Evolutionary conservation across 768 basidiomycete species (phyloP), one percentile per base, ranked within the genome.

Genomic region (Lactarius akahatsu): DNA sequence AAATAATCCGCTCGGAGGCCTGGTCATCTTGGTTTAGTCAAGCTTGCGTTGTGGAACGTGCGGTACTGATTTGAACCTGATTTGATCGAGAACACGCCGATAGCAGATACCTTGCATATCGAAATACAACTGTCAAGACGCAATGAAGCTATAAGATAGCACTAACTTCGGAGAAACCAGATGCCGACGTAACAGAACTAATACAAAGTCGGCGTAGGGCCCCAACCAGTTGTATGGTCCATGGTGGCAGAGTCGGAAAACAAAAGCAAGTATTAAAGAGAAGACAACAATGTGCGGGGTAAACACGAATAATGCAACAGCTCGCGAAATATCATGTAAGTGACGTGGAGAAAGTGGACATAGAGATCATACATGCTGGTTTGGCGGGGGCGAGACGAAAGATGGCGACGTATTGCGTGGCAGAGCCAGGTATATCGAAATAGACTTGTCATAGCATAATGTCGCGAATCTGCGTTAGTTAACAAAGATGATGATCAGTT

Each of bases 401-500:
- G 57, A 43, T 57, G 1, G 26, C 28, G 28, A n/a, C 5, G 38
- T 38, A 40, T 28, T 8, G 43, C 13, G 23, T 38, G 11, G 36
- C 11, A 38, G 36, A 11, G 36, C 36, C 1, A 34, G 6, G 32
- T 34, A 20, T 41, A 20, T 41, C 20, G 30, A 54, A 30, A 30
- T 16, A 40, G 62, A 40, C 63, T 50, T 47, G 59, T 82, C 71
- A 84, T 57, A 85, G 74, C 82, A 84, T 80, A 61, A 84, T 80
- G 63, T 79, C 77, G 61, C 83, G 82, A 69, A 85, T 84, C 84
- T 85, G 41, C 10, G 28, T 45, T n/a, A 55, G 13, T 11, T 40
- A 40, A 66, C 26, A 58, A 54, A 54, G 59, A n/a, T n/a, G 28
- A 56, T 34, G 58, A 57, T 70, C 43, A 70, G 69, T 60, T 58